Conservation (phyloP, 208 protist genomes). For the Herpetomonas samuelpessoai region DNA sequence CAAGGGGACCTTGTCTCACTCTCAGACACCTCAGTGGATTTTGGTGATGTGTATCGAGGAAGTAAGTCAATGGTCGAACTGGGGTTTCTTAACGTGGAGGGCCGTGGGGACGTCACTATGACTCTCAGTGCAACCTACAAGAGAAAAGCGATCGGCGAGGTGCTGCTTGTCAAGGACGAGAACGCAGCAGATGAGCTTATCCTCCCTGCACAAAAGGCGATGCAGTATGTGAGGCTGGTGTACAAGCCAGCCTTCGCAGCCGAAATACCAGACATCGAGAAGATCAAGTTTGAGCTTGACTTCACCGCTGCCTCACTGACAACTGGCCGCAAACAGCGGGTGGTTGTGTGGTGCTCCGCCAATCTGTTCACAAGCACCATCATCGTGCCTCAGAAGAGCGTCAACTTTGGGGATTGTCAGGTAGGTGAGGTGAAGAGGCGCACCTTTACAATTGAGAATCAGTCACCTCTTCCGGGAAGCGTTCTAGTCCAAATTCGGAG, state of each 20-base stretch:
- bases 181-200: conserved; percentile 51
- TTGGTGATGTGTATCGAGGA: conserved; percentile 82
- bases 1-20: conserved; percentile 63
- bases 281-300: conserved; percentile 76
- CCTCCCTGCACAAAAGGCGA: conserved; percentile 43
- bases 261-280: conserved; percentile 47
- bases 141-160: conserved; percentile 45
- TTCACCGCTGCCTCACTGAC: conserved; percentile 33
- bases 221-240: conserved; percentile 32
- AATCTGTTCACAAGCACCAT: conserved; percentile 84
- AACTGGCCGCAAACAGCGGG: conserved; percentile 40
- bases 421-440: conserved; percentile 75
- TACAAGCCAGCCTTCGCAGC: conserved; percentile 57
- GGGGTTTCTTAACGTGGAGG: conserved; percentile 40
- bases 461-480: conserved; percentile 65
- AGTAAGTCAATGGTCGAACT: conserved; percentile 38
- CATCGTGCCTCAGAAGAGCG: conserved; percentile 48
- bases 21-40: conserved; percentile 52
- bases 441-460: conserved; percentile 78
- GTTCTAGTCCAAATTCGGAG: conserved; percentile 75
- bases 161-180: conserved; percentile 55
- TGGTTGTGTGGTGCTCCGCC: conserved; percentile 60
- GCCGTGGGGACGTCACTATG: conserved; percentile 50
- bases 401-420: conserved; percentile 85
- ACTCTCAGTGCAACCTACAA: conserved; percentile 37